Base-by-base conservation (phyloP, 1,139 yeast genomes). In the Zygoascus sp. region DNA sequence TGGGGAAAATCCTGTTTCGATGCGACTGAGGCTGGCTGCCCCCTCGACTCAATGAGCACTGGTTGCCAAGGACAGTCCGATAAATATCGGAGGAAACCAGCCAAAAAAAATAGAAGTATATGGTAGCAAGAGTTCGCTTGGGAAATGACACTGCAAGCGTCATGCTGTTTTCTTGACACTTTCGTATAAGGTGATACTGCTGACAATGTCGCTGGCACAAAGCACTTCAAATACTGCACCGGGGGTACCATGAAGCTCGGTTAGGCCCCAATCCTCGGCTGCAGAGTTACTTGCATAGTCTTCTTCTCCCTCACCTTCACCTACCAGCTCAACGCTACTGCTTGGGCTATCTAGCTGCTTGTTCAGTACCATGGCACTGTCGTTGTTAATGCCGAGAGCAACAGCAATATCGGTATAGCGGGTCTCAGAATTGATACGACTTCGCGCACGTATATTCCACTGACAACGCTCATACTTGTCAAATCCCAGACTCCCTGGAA, bases 401-500 rank as follows among this genome's bases (percentile, higher is more conserved):
- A 44, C 30, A 2, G 53, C 42, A 32, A 45, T 53, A 11, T 46
- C 49, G 3, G 39, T 23, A 42, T 55, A 58, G 34, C 43, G 40
- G 15, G 43, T 40, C 38, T 58, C 63, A 7, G 59, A 57, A 7
- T 46, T 48, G 11, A 52, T 34, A 15, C 20, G 38, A 17, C 25
- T 13, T 40, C 6, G 25, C 28, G 44, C 36, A 40, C 36, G 21
- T 56, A 30, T 28, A 17, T 32, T 25, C 67, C 67, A 63, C n/a
- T 64, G 52, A 42, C 67, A 63, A 5, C 66, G 50, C 40, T 51
- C 52, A 42, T 62, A 62, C 44, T 55, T 59, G 40, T 60, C 63
- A 44, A 64, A 64, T 4, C 54, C 46, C 19, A 60, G 50, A 16
- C 64, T 53, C 5, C 63, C 63, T 2, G 68, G 67, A 15, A 63